Evolutionary conservation across 192 early-diverging fungal genomes (phyloP).

Genomic region (Pilobolus umbonatus): DNA sequence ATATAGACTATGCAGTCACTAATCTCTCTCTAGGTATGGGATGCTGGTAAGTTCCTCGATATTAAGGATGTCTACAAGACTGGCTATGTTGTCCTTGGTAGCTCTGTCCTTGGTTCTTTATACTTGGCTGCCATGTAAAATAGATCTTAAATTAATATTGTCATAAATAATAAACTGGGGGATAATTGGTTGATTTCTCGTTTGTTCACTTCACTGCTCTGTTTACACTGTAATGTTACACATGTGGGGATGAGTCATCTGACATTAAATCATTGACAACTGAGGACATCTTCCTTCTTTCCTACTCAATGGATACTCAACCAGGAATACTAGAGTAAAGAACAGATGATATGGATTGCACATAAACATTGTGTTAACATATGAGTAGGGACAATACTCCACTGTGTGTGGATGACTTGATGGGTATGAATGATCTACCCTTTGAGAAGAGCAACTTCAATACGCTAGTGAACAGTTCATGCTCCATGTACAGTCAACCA

Average conservation of each 20-base stretch:
- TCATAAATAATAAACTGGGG: neutral
- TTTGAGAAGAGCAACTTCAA: neutral
- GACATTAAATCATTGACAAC: neutral
- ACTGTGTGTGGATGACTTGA: too few relatives aligned
- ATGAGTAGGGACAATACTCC: too few relatives aligned
- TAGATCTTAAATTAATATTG: neutral
- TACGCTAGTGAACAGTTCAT: neutral
- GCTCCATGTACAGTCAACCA: neutral
- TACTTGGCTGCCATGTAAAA: conserved; percentile 30
- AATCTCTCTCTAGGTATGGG: conserved; percentile 61
- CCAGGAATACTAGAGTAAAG: too few relatives aligned
- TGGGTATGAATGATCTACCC: too few relatives aligned
- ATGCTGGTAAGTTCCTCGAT: conserved; percentile 62
- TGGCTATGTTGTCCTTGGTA: conserved; percentile 70
- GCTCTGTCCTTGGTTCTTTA: conserved; percentile 23
- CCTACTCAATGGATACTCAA: too few relatives aligned
- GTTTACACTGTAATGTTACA: too few relatives aligned
- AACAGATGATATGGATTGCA: too few relatives aligned
- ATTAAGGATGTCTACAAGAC: conserved; percentile 78
- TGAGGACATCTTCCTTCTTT: neutral
- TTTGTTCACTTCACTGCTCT: too few relatives aligned
- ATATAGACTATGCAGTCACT: neutral
- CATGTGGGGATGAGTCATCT: neutral
- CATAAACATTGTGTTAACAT: too few relatives aligned
- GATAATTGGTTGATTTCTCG: too few relatives aligned